Percentiles rank a stretch among this genome's conserved stretches.
Evolutionary conservation across 805 yeast species (phyloP).

Genomic region (Kazachstania psychrophila): DNA sequence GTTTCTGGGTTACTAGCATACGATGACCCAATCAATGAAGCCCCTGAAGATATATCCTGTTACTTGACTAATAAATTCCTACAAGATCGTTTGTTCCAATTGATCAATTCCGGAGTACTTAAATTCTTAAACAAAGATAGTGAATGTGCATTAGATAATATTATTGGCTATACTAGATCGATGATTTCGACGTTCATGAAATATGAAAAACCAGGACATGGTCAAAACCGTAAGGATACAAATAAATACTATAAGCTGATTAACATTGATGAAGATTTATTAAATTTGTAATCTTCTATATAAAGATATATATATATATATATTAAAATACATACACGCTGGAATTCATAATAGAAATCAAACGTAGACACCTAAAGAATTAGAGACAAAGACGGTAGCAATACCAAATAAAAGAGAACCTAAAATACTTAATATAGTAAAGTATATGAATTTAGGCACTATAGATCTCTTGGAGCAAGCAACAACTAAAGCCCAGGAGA

Average conservation of each 20-base stretch:
- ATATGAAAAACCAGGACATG: slow-evolving; percentile 18
- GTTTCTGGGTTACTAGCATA: slow-evolving; percentile 46
- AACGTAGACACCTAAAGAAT: slow-evolving; percentile 41
- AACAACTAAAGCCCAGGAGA: slow-evolving; percentile 14
- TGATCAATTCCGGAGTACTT: slow-evolving; percentile 32
- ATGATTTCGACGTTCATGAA: slow-evolving; percentile 26
- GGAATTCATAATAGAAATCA: slow-evolving; percentile 6
- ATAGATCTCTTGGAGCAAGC: slow-evolving; percentile 12
- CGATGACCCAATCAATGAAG: slow-evolving; percentile 38
- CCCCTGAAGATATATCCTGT: slow-evolving; percentile 20
- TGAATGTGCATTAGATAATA: slow-evolving; percentile 36
- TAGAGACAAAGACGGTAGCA: slow-evolving; percentile 34
- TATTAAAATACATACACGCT: background rate
- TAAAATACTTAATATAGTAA: slow-evolving; percentile 18
- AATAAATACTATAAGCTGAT: slow-evolving; percentile 27
- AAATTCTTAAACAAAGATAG: slow-evolving; percentile 36
- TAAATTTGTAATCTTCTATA: slow-evolving; percentile 26
- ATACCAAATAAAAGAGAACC: slow-evolving; percentile 34
- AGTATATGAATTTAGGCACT: slow-evolving; percentile 15
- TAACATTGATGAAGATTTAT: slow-evolving; percentile 40
- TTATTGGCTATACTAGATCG: slow-evolving; percentile 35
- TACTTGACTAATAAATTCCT: slow-evolving; percentile 22
- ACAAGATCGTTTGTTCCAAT: slow-evolving; percentile 26
- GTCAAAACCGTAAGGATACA: no score
- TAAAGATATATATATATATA: no score